Conservation (phyloP, 2,329 filamentous ascomycete species). For the Neobulgaria alba region DNA sequence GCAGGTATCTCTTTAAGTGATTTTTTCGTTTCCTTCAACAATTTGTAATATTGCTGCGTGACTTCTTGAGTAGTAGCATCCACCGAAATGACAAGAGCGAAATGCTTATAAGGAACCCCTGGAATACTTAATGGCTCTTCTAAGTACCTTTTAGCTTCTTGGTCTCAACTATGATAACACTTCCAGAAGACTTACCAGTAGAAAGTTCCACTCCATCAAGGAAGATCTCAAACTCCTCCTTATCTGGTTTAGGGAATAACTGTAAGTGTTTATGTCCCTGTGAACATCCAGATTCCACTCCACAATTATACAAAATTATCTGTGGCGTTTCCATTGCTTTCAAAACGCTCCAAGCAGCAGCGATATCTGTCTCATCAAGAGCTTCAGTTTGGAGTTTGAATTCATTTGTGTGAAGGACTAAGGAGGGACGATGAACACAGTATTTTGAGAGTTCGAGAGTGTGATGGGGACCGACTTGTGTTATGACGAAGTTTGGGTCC, state of each 20-base stretch:
- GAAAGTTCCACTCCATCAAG: conserved; percentile 12
- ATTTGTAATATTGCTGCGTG: conserved; percentile 5
- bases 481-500: conserved; percentile 27
- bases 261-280: conserved; percentile 39
- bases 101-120: conserved; percentile 6
- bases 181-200: not conserved
- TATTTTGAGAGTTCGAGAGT: conserved; percentile 32
- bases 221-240: conserved; percentile 17
- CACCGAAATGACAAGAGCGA: not conserved
- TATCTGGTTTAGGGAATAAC: conserved; percentile 29
- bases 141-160: too few relatives aligned
- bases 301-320: conserved; percentile 38
- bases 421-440: conserved; percentile 30
- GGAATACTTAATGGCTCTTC: conserved; percentile 1
- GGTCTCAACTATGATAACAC: too few relatives aligned
- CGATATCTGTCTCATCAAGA: conserved; percentile 31
- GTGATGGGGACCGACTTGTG: conserved; percentile 24
- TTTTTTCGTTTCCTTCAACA: not conserved
- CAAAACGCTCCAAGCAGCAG: conserved; percentile 32
- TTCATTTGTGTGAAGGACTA: conserved; percentile 32
- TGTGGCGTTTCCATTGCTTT: conserved; percentile 19
- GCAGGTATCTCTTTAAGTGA: conserved; percentile 4
- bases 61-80: conserved; percentile 9
- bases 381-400: conserved; percentile 32
- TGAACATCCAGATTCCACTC: conserved; percentile 34